Evolutionary conservation across 1,284 basidiomycete species (phyloP).

Genomic region (Cryptococcus wingfieldii): DNA sequence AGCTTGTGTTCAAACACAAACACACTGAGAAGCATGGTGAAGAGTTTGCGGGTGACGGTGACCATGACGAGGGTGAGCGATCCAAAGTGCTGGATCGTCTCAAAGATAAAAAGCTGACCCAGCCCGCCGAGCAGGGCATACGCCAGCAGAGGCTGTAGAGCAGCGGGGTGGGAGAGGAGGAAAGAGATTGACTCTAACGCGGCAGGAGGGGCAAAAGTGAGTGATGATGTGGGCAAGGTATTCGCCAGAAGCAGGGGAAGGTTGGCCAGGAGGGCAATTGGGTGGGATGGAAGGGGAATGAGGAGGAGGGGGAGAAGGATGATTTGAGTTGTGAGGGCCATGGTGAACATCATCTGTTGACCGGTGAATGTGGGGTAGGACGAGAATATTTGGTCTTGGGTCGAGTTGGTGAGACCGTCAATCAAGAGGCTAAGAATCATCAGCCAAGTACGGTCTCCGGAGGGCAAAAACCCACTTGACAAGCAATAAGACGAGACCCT

Average conservation of each 20-base stretch:
- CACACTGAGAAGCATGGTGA: constrained; percentile 96
- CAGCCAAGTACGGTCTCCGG: constrained; percentile 29
- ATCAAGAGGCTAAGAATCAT: constrained; percentile 68
- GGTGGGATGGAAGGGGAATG: constrained; percentile 31
- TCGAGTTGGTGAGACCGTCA: constrained; percentile 94
- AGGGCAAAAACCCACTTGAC: constrained; percentile 37
- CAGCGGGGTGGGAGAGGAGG: constrained; percentile 70
- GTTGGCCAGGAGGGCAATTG: constrained; percentile 25
- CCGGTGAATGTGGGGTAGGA: constrained; percentile 54
- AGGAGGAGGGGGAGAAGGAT: constrained; percentile 62
- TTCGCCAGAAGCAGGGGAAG: constrained; percentile 36
- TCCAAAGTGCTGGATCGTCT: constrained; percentile 94
- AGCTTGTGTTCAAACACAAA: constrained; percentile 86
- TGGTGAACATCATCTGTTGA: constrained; percentile 99
- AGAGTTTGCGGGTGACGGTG: constrained; percentile 94
- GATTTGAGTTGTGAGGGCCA: constrained; percentile 62
- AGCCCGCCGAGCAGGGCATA: constrained; percentile 89
- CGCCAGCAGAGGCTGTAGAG: constrained; percentile 71
- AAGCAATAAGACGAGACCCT: constrained; percentile 37
- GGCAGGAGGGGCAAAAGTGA: constrained; percentile 57
- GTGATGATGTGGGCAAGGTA: constrained; percentile 53
- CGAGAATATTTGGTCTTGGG: constrained; percentile 92
- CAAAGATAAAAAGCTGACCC: constrained; percentile 97
- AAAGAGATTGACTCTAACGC: constrained; percentile 68
- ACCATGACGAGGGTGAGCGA: constrained; percentile 89